Conservation (phyloP, 176 grass and related monocot species). For the Aegilops sharonensis region DNA sequence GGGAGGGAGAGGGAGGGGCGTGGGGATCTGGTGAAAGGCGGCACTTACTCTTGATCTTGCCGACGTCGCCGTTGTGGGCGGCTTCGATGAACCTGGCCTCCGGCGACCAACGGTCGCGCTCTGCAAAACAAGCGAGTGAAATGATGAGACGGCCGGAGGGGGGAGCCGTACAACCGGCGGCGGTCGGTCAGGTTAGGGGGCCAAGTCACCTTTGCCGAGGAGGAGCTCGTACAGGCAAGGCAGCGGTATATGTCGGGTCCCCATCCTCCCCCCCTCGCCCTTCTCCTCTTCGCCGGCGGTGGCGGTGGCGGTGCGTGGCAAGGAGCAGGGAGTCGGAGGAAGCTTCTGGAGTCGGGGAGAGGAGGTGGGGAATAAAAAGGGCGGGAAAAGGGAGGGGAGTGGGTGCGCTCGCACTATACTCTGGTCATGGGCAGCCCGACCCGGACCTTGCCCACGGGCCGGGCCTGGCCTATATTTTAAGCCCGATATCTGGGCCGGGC, state of each 20-base stretch:
- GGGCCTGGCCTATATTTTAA: no score
- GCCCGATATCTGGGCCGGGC: no score
- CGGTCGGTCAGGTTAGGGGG: not conserved
- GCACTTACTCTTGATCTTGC: conserved; percentile 17
- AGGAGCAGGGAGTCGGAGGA: not conserved
- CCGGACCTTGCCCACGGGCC: no score
- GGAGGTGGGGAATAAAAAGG: not conserved
- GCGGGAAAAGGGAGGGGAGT: not conserved
- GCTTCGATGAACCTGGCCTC: not conserved
- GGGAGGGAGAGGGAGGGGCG: not conserved
- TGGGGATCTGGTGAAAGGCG: not conserved
- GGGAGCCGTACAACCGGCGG: not conserved
- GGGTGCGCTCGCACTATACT: no score
- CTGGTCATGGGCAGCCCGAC: no score
- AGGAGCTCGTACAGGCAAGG: not conserved
- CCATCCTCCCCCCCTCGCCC: not conserved
- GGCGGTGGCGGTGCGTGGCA: not conserved
- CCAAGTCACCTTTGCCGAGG: conserved; percentile 12
- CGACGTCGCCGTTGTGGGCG: conserved; percentile 8
- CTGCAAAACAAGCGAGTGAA: not conserved
- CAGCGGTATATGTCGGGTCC: not conserved
- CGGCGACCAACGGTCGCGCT: not conserved
- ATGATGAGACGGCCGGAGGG: not conserved
- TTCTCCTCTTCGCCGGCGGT: not conserved
- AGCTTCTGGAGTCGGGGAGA: not conserved